Base-by-base conservation (phyloP, 768 basidiomycete species). In the Dictyophora rubrovolvata region DNA sequence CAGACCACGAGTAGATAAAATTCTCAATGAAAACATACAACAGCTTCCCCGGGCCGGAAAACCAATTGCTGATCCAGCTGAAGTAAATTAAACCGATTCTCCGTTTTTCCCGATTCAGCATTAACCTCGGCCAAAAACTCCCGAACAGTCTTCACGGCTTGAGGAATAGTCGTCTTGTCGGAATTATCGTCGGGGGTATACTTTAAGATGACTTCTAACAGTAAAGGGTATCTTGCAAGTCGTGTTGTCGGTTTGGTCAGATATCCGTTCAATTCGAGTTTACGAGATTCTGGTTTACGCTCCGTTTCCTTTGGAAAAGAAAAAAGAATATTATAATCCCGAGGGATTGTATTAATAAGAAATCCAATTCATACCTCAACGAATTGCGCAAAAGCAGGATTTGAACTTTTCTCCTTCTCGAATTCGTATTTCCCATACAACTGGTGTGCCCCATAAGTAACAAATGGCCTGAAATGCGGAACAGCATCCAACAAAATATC, bases 351-450 rank as follows among this genome's bases (percentile, higher is more conserved):
- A 18, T 35, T 17, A 62, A n/a, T 16, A 54, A 50, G 42, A 36
- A 42, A 5, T 20, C 34, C n/a, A 17, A n/a, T 1, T 77, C 83
- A 55, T 64, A 92, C 93, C 78, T 98, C 96, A 33, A 98, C 96
- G 70, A 98, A 99, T 61, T 84, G 83, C 55, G 92, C 87, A 73
- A 99, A 99, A 12, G 84, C 88, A 5, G 87, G 82, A 73, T 99
- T 99, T 54, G 85, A 80, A 57, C 80, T 85, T 77, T 97, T 98
- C 78, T 98, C 96, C 78, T 91, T 95, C 76, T 99, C 96, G 70
- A 99, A 98, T 73, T 97, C 94, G 69, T 92, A 97, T 72, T 98
- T 99, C 12, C 96, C 96, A 68, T 95, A 97, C 59, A 97, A 75
- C 71, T 99, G 96, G 68, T 98, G 95, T 9, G 93, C 85, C 48